Base-by-base conservation (phyloP, 257 asterid species). In the Solanum infundibuliforme region DNA sequence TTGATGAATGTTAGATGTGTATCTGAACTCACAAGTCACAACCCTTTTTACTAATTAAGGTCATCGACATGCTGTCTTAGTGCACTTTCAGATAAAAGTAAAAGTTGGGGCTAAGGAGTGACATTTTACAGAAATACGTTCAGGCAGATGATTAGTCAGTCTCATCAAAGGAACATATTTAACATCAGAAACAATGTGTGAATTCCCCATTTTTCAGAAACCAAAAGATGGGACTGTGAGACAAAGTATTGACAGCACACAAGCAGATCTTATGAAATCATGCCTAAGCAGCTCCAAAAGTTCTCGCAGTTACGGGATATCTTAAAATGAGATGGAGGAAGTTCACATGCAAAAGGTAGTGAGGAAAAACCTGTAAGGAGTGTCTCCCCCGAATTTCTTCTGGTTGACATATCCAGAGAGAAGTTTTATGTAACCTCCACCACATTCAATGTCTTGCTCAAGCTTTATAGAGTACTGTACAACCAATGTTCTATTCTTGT, bases 361-460 rank as follows among this genome's bases (percentile, higher is more conserved):
- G 11, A 48, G 69, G 55, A 77, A 25, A 20, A 89, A 95, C 99
- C 98, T 97, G 95, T 97, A 97, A 85, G 99, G 99, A 74, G 99
- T 97, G 88, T 96, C 99, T 21, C 99, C 99, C 5, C 99, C 98
- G 84, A 95, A 96, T 89, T 97, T 97, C 95, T 97, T 97, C 88
- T 97, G 99, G 87, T 96, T 97, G 55, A 95, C 98, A 88, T 88
- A 95, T 88, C 98, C 98, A 62, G 99, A 97, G 27, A 91, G 95
- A 91, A 97, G 98, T 94, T 97, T 97, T 43, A 97, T 93, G 72
- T 97, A 97, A 76, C 98, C 99, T 8, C 99, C 99, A 34, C 99
- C 99, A 71, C 99, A 97, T 91, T 97, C 99, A 77, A 97, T 97
- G 90, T 97, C 98, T 90, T 97, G 99, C 92, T 97, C 99, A 55